Evolutionary conservation across 75 land plant species (phyloP).

Genomic region (Cupressus sempervirens): DNA sequence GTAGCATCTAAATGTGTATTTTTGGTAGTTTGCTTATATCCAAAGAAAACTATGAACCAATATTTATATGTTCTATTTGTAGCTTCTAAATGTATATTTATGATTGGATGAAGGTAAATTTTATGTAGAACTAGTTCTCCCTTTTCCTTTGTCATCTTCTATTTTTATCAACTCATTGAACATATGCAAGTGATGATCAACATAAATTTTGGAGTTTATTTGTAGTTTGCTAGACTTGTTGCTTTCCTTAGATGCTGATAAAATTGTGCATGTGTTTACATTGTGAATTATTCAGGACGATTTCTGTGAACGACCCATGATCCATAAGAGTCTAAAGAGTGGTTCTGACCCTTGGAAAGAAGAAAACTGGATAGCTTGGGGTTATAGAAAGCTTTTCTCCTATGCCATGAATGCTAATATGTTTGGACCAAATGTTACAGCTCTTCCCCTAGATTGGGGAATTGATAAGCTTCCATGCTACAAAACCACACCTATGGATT

Average conservation of each 20-base stretch:
- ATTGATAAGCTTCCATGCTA: slow-evolving; percentile 31
- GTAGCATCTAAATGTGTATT: not conserved
- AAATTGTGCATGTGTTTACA: not conserved
- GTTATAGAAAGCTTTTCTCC: slow-evolving; percentile 17
- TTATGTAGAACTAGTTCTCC: not conserved
- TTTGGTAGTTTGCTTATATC: no score
- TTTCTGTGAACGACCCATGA: slow-evolving; percentile 41
- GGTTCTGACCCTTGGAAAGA: slow-evolving; percentile 25
- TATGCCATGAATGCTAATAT: not conserved
- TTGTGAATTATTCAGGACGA: slow-evolving; percentile 20
- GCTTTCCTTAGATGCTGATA: not conserved
- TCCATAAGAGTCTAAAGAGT: slow-evolving; percentile 19
- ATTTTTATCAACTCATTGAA: not conserved
- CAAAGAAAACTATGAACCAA: no score
- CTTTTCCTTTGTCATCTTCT: not conserved
- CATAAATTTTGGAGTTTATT: not conserved
- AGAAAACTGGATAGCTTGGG: slow-evolving; percentile 44
- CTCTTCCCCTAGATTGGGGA: slow-evolving; percentile 40
- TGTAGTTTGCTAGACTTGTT: not conserved
- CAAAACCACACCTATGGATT: slow-evolving; percentile 36
- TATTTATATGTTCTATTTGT: not conserved
- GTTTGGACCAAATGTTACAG: not conserved
- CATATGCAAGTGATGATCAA: not conserved
- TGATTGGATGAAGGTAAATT: not conserved
- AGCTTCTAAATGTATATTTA: not conserved